Evolutionary conservation across 2,329 filamentous ascomycete species (phyloP), one percentile per base, ranked within the genome.

Genomic region (Neocatenulostroma microsporum): DNA sequence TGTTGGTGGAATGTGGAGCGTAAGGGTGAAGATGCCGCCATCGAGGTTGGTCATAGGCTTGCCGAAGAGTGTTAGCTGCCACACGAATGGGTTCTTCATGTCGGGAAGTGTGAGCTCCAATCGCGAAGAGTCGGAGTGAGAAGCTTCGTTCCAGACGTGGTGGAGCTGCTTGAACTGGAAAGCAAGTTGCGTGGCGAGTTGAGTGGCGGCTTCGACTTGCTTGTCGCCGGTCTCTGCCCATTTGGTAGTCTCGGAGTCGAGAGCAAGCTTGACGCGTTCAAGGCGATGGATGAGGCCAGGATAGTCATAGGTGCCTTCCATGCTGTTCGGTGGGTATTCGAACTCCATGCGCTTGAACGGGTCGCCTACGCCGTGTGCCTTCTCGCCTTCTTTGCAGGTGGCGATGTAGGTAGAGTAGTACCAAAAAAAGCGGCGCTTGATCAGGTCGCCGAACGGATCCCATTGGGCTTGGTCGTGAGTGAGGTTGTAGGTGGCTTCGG

Each of bases 371-470:
- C 17, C n/a, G 21, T 80, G 74, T 48, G 84, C 76, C 18, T 66
- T 60, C 20, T 64, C 60, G 19, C 80, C 82, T 41, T 78, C 72
- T 24, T 78, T 70, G 34, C 94, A 79, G 1, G 81, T 73, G 3
- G 73, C 67, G 17, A 91, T 67, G 55, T 96, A 96, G 3, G 83
- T 83, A 48, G 93, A 83, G 59, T 84, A 94, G 63, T 96, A 96
- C 91, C 91, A 96, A 11, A 96, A 67, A 56, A 96, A 95, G 1
- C 88, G 78, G 24, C 83, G 79, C 62, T 96, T 96, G 70, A 82
- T 84, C 4, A 94, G 69, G 54, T 96, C 89, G 48, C 79, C 81
- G 65, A 96, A 96, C 0, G 87, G 85, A 48, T 94, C 83, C 59
- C 86, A 94, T 0, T 76, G 71, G 1, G 75, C 57, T 3, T 39